Evolutionary conservation across 371 early-diverging fungal species (phyloP).

Genomic region (Actinomucor elegans): DNA sequence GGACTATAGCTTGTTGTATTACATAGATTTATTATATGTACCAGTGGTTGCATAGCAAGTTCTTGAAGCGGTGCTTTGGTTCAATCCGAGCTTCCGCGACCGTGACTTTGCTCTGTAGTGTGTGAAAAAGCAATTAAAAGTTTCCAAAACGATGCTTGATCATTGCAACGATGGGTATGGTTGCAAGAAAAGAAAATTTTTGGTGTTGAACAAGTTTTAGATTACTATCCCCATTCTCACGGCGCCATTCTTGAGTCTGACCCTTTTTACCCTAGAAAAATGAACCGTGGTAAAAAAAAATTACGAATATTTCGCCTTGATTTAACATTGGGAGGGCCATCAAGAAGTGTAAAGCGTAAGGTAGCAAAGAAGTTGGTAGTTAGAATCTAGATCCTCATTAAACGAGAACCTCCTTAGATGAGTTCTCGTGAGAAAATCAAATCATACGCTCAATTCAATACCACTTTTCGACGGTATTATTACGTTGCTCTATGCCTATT

Average conservation of each 20-base stretch:
- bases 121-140: no score
- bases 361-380: background rate
- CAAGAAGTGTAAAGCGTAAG: no score
- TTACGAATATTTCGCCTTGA: background rate
- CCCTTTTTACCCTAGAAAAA: background rate
- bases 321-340: no score
- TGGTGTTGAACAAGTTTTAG: background rate
- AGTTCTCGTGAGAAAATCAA: slow-evolving; percentile 1
- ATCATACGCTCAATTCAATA: background rate
- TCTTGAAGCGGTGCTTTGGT: no score
- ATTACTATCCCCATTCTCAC: background rate
- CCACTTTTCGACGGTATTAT: no score
- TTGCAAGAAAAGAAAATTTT: slow-evolving; percentile 2
- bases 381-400: background rate
- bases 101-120: no score
- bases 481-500: background rate
- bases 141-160: background rate
- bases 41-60: no score
- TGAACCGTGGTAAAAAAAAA: background rate
- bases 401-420: background rate
- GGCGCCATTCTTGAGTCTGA: background rate
- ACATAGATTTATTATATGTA: no score
- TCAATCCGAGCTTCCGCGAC: no score
- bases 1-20: no score
- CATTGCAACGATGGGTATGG: background rate